Percentiles rank a stretch among this genome's conserved stretches.
Conservation (phyloP, 2,329 filamentous ascomycete species). For the Fusarium graminum region DNA sequence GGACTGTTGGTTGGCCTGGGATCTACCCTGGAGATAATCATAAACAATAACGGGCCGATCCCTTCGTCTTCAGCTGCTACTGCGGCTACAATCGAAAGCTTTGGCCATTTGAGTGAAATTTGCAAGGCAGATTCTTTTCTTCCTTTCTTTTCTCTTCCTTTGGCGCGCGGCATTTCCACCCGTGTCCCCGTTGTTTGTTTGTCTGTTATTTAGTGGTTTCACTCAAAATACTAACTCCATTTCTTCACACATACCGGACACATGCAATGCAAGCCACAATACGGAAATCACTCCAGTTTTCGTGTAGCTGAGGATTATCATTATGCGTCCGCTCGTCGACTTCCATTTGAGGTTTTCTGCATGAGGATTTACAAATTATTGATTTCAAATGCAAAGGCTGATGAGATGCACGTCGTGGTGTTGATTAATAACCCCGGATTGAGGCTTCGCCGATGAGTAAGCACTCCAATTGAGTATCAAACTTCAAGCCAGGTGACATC, state of each 20-base stretch:
- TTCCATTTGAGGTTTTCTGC: not conserved
- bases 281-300: not conserved
- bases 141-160: not conserved
- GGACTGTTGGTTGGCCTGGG: slow-evolving; percentile 9
- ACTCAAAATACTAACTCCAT: not conserved
- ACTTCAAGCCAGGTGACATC: not conserved
- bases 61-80: not conserved
- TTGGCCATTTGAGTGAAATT: slow-evolving; percentile 5
- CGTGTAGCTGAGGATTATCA: not conserved
- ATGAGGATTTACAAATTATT: not conserved
- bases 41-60: slow-evolving; percentile 18
- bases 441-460: slow-evolving; percentile 30
- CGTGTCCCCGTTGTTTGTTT: not conserved
- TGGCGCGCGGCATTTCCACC: slow-evolving; percentile 15
- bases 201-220: slow-evolving; percentile 4
- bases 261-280: not conserved
- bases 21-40: slow-evolving; percentile 25
- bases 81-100: not conserved
- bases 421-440: not conserved
- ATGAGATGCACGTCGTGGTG: slow-evolving; percentile 1
- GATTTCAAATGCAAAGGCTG: not conserved
- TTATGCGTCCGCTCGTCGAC: not conserved
- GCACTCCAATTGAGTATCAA: not conserved
- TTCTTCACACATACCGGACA: not conserved
- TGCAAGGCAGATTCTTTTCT: slow-evolving; percentile 3